phyloP scores from a whole-genome alignment of 371 early-diverging fungal species.

The Coemansia sp. region DNA sequence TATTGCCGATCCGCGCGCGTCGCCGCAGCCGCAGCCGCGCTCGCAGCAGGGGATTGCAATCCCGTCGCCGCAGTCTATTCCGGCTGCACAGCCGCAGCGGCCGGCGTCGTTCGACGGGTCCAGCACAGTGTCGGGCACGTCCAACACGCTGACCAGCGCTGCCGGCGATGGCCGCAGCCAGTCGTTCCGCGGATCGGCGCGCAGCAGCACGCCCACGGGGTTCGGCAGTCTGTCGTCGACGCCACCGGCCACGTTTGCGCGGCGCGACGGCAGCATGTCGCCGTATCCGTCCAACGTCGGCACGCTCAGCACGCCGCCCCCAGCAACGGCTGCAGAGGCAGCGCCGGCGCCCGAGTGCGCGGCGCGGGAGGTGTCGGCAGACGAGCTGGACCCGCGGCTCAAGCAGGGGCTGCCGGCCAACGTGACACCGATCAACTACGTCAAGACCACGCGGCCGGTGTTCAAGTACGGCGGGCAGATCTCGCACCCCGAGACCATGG shows the following conservation, averaged over 20 bases:
- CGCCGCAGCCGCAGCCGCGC: not conserved
- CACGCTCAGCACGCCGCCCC: not conserved
- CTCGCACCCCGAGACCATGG: constrained; percentile 39
- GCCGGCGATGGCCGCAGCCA: constrained; percentile 13
- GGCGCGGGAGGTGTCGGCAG: constrained; percentile 16
- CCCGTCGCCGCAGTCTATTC: constrained; percentile 11
- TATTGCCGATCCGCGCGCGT: not conserved
- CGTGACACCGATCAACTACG: constrained; percentile 43
- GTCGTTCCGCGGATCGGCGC: constrained; percentile 13
- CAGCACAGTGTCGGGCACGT: constrained; percentile 5
- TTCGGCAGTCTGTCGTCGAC: constrained; percentile 42
- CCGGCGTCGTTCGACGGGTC: constrained; percentile 35
- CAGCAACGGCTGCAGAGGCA: not conserved
- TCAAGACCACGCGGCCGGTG: constrained; percentile 49
- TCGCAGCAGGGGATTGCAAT: constrained; percentile 8
- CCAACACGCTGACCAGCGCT: constrained; percentile 2
- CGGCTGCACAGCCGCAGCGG: constrained; percentile 14
- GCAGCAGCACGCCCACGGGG: constrained; percentile 24
- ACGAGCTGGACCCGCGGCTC: constrained; percentile 34
- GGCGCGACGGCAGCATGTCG: constrained; percentile 40
- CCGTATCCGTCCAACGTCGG: constrained; percentile 50
- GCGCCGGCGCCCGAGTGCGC: not conserved
- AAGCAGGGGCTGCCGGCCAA: constrained; percentile 32
- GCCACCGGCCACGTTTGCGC: constrained; percentile 31
- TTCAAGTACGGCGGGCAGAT: constrained; percentile 50